A percentile compares a stretch with the other conserved stretches of the same genome.
Evolutionary conservation across 2,329 filamentous ascomycete genomes (phyloP).

Genomic region (Fusarium chlamydosporum): DNA sequence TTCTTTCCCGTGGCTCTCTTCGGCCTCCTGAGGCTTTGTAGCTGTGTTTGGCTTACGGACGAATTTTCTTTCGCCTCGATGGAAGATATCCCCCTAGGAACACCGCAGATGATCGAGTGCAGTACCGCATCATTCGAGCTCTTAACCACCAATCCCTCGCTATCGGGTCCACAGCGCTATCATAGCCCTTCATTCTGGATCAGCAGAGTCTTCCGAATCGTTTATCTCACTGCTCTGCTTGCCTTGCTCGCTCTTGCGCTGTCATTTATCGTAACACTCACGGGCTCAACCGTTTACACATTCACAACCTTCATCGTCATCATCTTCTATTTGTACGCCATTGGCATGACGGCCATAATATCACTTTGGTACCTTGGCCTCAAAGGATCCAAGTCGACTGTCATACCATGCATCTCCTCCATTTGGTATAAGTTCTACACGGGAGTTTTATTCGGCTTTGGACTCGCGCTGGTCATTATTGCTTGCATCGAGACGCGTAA

Average conservation of each 20-base stretch:
- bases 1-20: slow-evolving; percentile 26
- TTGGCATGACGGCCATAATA: background rate
- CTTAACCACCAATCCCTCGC: background rate
- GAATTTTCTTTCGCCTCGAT: slow-evolving; percentile 12
- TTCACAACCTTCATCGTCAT: slow-evolving; percentile 5
- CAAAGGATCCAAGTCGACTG: background rate
- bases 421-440: slow-evolving; percentile 27
- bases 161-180: background rate
- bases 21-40: slow-evolving; percentile 19
- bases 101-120: background rate
- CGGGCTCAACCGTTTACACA: background rate
- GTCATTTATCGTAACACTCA: background rate
- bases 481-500: slow-evolving; percentile 23
- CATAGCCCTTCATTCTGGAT: background rate
- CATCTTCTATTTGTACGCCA: background rate
- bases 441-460: background rate
- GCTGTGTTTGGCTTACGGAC: slow-evolving; percentile 8
- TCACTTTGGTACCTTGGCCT: slow-evolving; percentile 1
- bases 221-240: background rate
- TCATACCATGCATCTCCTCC: slow-evolving; percentile 16
- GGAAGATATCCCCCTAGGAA: background rate
- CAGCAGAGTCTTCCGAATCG: background rate
- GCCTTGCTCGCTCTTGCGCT: background rate
- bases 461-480: background rate
- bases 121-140: slow-evolving; percentile 1